These are phyloP conservation scores for Ustilago esculenta DNA, from an alignment of 1,284 basidiomycete genomes.

Conservation along the genomic window DNA sequence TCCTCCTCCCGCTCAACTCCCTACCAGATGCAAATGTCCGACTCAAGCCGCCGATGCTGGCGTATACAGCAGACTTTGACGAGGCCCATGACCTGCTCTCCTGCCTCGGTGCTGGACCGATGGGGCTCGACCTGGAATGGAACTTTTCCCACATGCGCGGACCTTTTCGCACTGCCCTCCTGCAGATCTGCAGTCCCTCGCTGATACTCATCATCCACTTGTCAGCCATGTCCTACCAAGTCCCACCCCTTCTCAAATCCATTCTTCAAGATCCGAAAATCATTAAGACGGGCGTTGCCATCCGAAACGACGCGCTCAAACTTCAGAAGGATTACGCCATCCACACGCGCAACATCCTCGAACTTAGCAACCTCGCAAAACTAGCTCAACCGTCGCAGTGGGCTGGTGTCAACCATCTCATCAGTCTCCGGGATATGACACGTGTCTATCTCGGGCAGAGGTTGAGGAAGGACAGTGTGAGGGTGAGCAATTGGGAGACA, in stretches of 20 bases:
- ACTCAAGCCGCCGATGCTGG: constrained; percentile 24
- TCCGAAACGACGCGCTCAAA: constrained; percentile 52
- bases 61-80: constrained; percentile 32
- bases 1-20: constrained; percentile 10
- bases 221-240: constrained; percentile 34
- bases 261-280: constrained; percentile 41
- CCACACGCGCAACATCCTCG: constrained; percentile 36
- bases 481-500: constrained; percentile 49
- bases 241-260: constrained; percentile 18
- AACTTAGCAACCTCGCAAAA: constrained; percentile 48
- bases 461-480: constrained; percentile 48
- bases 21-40: background rate
- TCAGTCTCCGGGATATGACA: constrained; percentile 53
- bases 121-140: constrained; percentile 61
- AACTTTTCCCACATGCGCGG: constrained; percentile 22
- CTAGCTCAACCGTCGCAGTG: constrained; percentile 39
- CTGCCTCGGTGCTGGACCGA: constrained; percentile 23
- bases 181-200: constrained; percentile 44
- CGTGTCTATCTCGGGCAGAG: constrained; percentile 44
- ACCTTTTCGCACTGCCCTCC: constrained; percentile 30
- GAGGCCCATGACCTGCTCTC: constrained; percentile 35
- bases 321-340: constrained; percentile 54
- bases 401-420: constrained; percentile 21
- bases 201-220: constrained; percentile 51
- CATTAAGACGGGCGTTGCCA: constrained; percentile 57